Percentiles rank a stretch among this genome's conserved stretches.
Conservation (phyloP, 305 asterid genomes). For the Solanum hybrid region DNA sequence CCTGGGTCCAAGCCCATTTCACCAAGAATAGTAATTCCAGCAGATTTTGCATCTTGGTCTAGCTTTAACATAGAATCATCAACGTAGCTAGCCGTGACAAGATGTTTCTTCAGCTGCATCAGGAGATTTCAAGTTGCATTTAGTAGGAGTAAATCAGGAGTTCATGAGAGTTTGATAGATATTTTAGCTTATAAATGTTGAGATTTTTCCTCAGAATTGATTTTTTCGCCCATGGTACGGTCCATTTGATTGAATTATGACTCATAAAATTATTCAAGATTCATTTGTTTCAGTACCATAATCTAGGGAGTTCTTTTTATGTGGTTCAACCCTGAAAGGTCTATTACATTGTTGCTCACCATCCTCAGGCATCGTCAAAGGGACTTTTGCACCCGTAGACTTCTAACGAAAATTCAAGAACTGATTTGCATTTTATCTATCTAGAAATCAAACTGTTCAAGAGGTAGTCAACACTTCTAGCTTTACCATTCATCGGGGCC, state of each 20-base stretch:
- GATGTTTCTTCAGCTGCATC: conserved; percentile 73
- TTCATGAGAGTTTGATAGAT: neutral
- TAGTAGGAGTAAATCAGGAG: neutral
- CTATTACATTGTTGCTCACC: neutral
- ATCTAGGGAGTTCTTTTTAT: neutral
- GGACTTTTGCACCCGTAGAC: neutral
- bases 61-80: conserved; percentile 78
- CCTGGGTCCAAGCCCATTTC: conserved; percentile 99
- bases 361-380: neutral
- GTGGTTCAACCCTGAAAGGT: neutral
- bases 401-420: too few relatives aligned
- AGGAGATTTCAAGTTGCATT: neutral
- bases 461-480: neutral
- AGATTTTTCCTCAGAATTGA: neutral
- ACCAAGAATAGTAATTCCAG: conserved; percentile 71
- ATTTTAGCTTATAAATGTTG: neutral
- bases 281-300: neutral
- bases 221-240: neutral
- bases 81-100: conserved; percentile 89
- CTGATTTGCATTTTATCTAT: neutral
- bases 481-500: neutral
- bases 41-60: conserved; percentile 60
- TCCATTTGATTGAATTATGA: neutral
- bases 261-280: neutral
- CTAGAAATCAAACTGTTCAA: neutral